These are phyloP conservation scores for Dendrocalamus sinicus DNA, from an alignment of 176 grass and related monocot species.

Conservation along the genomic window DNA sequence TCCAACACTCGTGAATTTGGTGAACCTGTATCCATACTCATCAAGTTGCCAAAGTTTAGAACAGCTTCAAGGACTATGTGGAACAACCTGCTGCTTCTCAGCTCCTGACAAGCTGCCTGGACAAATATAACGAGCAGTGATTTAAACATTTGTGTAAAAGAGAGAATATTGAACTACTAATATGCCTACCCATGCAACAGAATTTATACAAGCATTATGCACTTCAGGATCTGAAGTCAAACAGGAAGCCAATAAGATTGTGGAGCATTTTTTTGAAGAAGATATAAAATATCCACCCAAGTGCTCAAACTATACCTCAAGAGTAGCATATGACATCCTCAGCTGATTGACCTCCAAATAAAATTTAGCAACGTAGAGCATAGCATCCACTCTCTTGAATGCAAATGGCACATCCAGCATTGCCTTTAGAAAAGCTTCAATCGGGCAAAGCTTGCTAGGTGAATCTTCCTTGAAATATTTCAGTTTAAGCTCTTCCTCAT, in stretches of 20 bases:
- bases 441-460: constrained; percentile 52
- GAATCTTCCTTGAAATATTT: constrained; percentile 72
- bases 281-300: not conserved
- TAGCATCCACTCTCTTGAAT: constrained; percentile 81
- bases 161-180: not conserved
- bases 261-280: not conserved
- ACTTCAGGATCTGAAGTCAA: not conserved
- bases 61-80: constrained; percentile 77
- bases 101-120: constrained; percentile 85
- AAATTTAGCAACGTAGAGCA: constrained; percentile 83
- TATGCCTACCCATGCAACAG: not conserved
- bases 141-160: not conserved
- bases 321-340: constrained; percentile 70
- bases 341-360: constrained; percentile 81
- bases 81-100: constrained; percentile 76
- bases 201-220: not conserved
- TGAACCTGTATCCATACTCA: constrained; percentile 63
- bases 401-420: constrained; percentile 77
- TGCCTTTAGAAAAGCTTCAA: constrained; percentile 75
- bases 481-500: constrained; percentile 85
- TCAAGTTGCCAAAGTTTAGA: constrained; percentile 75
- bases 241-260: not conserved
- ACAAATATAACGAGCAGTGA: not conserved
- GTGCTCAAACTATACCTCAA: constrained; percentile 57
- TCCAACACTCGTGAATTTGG: constrained; percentile 69